Evolutionary conservation across 2,329 filamentous ascomycete species (phyloP).

Genomic region (Fusarium sambucinum): DNA sequence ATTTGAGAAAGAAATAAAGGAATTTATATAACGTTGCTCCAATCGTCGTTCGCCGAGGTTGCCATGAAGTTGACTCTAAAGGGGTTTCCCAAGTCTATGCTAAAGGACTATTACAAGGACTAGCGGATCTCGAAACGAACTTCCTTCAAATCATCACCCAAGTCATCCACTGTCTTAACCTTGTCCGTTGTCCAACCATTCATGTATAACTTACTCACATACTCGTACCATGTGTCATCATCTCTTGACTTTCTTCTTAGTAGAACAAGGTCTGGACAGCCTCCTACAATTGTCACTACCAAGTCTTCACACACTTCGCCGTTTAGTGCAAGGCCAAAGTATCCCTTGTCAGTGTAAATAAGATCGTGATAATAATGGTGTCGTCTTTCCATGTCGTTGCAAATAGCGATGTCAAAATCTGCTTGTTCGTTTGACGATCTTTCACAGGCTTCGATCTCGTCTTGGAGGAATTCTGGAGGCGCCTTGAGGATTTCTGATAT

Average conservation of each 20-base stretch:
- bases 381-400: fast-evolving
- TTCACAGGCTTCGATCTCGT: background rate
- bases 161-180: background rate
- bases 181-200: background rate
- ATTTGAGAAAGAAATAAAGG: too few species aligned
- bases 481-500: background rate
- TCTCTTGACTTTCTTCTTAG: background rate
- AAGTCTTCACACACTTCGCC: fast-evolving
- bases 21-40: too few species aligned
- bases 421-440: fast-evolving
- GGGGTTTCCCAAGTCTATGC: too few species aligned
- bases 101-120: too few species aligned
- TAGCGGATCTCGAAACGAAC: background rate
- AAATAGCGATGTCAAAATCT: background rate
- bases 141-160: background rate
- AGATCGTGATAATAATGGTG: background rate
- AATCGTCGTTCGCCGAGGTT: too few species aligned
- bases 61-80: too few species aligned
- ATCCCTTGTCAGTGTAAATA: background rate
- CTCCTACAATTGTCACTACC: background rate
- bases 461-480: background rate
- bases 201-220: background rate
- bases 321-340: background rate
- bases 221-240: background rate
- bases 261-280: background rate